These are phyloP conservation scores for Grosmannia clavigera DNA, from an alignment of 2,329 filamentous ascomycete species.

Conservation along the genomic window DNA sequence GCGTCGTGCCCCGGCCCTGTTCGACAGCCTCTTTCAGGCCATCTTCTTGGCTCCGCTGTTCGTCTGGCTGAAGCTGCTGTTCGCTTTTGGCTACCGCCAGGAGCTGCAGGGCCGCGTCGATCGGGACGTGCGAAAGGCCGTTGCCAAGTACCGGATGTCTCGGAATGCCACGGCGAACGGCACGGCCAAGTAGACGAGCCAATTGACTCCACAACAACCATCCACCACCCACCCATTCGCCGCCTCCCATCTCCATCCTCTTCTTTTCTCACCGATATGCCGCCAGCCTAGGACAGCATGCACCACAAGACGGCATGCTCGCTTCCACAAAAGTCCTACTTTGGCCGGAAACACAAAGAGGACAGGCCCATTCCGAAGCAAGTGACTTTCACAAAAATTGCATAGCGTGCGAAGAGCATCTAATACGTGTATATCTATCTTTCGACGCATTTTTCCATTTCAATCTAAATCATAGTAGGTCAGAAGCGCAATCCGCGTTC, in stretches of 20 bases:
- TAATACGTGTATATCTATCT: neutral
- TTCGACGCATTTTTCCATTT: neutral
- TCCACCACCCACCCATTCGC: too few species aligned
- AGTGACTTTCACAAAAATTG: neutral
- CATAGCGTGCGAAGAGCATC: neutral
- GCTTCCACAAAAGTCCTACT: too few species aligned
- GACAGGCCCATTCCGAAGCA: neutral
- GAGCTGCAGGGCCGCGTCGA: slow-evolving; percentile 76
- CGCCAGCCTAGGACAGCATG: too few species aligned
- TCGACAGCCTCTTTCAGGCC: slow-evolving; percentile 87
- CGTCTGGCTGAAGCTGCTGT: slow-evolving; percentile 91
- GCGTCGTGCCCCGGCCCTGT: slow-evolving; percentile 70
- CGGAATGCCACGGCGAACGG: slow-evolving; percentile 36
- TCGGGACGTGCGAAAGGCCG: slow-evolving; percentile 60
- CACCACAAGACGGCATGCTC: too few species aligned
- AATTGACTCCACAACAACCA: neutral
- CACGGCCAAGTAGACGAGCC: slow-evolving; percentile 32
- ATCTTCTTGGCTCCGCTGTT: slow-evolving; percentile 90
- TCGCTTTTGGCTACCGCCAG: slow-evolving; percentile 78
- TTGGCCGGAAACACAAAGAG: neutral
- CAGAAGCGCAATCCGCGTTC: neutral
- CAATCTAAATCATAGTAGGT: neutral
- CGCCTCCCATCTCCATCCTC: too few species aligned
- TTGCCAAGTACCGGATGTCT: slow-evolving; percentile 57
- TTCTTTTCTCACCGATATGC: too few species aligned